phyloP scores from a whole-genome alignment of 2,329 filamentous ascomycete genomes.

The Trichoderma gracile region DNA sequence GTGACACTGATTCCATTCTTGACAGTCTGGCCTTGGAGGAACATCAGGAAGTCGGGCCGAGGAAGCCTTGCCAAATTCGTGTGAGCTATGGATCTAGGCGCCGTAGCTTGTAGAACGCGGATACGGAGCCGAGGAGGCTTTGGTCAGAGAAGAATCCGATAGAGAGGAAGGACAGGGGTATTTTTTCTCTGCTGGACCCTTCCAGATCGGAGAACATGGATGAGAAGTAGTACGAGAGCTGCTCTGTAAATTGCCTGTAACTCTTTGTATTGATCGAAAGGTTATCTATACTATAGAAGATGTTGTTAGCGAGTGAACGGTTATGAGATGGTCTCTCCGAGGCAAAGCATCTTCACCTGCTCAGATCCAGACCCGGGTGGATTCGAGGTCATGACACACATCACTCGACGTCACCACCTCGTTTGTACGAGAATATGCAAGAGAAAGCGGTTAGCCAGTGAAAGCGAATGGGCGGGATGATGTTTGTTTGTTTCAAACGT shows the following conservation, averaged over 20 bases:
- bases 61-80: neutral
- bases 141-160: neutral
- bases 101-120: neutral
- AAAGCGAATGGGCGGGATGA: neutral
- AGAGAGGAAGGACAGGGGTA: neutral
- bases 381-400: no score
- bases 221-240: neutral
- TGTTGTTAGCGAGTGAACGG: no score
- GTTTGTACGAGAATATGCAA: neutral
- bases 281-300: no score
- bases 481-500: slow-evolving; percentile 4
- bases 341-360: no score
- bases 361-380: no score
- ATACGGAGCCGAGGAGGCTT: neutral
- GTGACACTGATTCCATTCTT: no score
- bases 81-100: neutral
- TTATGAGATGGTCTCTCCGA: no score
- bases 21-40: neutral
- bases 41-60: slow-evolving; percentile 10
- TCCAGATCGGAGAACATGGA: neutral
- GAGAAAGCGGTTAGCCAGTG: neutral
- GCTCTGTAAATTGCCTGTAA: no score
- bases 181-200: neutral
- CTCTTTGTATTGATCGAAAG: no score
- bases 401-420: neutral